Conservation (phyloP, 2,329 filamentous ascomycete genomes). For the Aaosphaeria pasadenensis region DNA sequence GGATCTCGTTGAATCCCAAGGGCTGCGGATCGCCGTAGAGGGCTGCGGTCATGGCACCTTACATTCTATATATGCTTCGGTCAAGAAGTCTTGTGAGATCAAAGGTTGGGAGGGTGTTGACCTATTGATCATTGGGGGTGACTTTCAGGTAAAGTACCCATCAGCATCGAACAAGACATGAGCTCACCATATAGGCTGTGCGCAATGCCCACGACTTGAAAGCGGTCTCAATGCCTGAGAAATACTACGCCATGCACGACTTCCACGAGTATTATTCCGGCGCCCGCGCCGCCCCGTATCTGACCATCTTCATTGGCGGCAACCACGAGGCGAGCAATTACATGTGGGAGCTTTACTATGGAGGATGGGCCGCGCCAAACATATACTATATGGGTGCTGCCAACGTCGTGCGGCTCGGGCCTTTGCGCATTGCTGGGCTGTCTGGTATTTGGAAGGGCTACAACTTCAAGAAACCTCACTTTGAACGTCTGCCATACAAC, state of each 20-base stretch:
- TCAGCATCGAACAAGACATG: background rate
- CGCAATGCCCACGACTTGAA: slow-evolving; percentile 86
- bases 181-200: slow-evolving; percentile 59
- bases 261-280: slow-evolving; percentile 95
- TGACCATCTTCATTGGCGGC: slow-evolving; percentile 89
- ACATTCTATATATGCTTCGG: slow-evolving; percentile 83
- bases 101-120: slow-evolving; percentile 82
- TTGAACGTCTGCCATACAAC: slow-evolving; percentile 83
- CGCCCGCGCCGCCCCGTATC: slow-evolving; percentile 70
- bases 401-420: slow-evolving; percentile 80
- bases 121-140: slow-evolving; percentile 88
- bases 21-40: slow-evolving; percentile 74
- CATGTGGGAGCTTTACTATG: slow-evolving; percentile 90
- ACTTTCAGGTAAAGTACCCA: slow-evolving; percentile 69
- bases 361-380: slow-evolving; percentile 93
- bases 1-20: slow-evolving; percentile 17
- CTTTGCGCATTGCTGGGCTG: slow-evolving; percentile 81
- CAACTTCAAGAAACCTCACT: slow-evolving; percentile 80
- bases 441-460: slow-evolving; percentile 94
- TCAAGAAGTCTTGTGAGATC: slow-evolving; percentile 64
- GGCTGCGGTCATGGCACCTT: slow-evolving; percentile 92
- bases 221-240: slow-evolving; percentile 83
- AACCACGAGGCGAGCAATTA: slow-evolving; percentile 95
- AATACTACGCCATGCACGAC: slow-evolving; percentile 85
- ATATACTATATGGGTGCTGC: slow-evolving; percentile 97